Evolutionary conservation across 2,329 filamentous ascomycete species (phyloP).

Genomic region (Stachybotrys elegans): DNA sequence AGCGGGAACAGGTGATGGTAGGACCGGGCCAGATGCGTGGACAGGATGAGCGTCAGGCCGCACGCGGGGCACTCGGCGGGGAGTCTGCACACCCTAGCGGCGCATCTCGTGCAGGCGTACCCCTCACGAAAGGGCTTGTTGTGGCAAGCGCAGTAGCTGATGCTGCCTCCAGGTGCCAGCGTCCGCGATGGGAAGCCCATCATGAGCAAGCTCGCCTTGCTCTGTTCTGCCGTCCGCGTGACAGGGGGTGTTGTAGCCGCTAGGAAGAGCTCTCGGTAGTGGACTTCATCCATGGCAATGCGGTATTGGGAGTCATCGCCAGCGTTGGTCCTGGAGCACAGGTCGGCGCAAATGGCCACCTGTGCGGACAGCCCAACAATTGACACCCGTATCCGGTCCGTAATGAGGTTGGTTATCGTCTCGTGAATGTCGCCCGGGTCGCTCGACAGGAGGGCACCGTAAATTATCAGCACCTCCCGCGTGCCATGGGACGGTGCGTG

Average conservation of each 20-base stretch:
- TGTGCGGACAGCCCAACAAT: conserved; percentile 89
- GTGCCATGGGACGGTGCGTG: conserved; percentile 93
- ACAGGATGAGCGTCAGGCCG: conserved; percentile 86
- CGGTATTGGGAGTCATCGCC: conserved; percentile 73
- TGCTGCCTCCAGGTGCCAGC: conserved; percentile 59
- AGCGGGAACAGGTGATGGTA: conserved; percentile 92
- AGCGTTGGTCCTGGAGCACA: conserved; percentile 82
- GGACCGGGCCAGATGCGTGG: conserved; percentile 86
- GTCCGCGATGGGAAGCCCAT: conserved; percentile 96
- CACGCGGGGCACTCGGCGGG: conserved; percentile 90
- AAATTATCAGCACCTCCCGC: conserved; percentile 85
- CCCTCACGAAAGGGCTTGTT: conserved; percentile 76
- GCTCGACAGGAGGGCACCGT: conserved; percentile 82
- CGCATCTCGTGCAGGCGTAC: conserved; percentile 86
- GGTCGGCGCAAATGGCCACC: conserved; percentile 84
- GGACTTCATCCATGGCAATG: conserved; percentile 69
- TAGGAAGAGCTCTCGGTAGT: conserved; percentile 87
- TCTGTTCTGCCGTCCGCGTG: conserved; percentile 59
- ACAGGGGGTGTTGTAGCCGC: conserved; percentile 84
- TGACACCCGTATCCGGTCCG: conserved; percentile 79
- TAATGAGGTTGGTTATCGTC: conserved; percentile 73
- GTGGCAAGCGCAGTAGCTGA: conserved; percentile 86
- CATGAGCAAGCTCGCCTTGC: conserved; percentile 70
- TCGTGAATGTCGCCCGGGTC: conserved; percentile 95
- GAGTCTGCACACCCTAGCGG: conserved; percentile 80